Evolutionary conservation across 169 alveolate species (phyloP), one percentile per base, ranked within the genome.

Genomic region (Eimeria mitis): DNA sequence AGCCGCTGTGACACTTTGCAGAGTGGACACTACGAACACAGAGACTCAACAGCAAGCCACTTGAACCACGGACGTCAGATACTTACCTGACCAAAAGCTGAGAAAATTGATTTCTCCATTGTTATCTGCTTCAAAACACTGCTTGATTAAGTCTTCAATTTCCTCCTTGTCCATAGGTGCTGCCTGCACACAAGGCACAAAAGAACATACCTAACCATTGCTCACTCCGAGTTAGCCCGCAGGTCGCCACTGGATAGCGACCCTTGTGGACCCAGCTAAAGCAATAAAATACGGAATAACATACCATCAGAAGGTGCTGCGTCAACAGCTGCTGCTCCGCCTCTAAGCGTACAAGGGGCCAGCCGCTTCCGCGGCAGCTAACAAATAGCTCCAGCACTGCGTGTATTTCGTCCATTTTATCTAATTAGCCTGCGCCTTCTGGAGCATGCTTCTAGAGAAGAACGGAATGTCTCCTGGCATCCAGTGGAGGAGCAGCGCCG

Each of bases 291-390:
- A 56, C 16, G 68, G 54, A n/a, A 11, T 42, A 34, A 11, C 91
- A 7, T 42, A 85, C 92, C 92, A 85, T 85, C 92, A 44, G 81
- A 14, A 92, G 92, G 89, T 92, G 96, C 81, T 92, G 96, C 78
- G 78, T 63, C 75, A 92, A 89, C 84, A 92, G 94, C 79, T 47
- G 84, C 87, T 92, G 65, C 73, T 61, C 89, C 21, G 91, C 94
- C 47, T 81, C 87, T 37, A 81, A 19, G 61, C 92, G 89, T 14
- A 92, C 96, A 31, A 79, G 89, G 37, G 96, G 96, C 96, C 94
- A 92, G 63, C 88, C 61, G 76, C 73, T 76, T 31, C 94, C 96
- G 81, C 96, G 92, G 89, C 96, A 92, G 79, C 96, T 92, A 89
- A 71, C 84, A 44, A 92, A 92, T 54, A 92, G 94, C 89, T 92